These are phyloP conservation scores for Cynara cardunculus DNA, from an alignment of 129 eudicot genomes.

Conservation along the genomic window DNA sequence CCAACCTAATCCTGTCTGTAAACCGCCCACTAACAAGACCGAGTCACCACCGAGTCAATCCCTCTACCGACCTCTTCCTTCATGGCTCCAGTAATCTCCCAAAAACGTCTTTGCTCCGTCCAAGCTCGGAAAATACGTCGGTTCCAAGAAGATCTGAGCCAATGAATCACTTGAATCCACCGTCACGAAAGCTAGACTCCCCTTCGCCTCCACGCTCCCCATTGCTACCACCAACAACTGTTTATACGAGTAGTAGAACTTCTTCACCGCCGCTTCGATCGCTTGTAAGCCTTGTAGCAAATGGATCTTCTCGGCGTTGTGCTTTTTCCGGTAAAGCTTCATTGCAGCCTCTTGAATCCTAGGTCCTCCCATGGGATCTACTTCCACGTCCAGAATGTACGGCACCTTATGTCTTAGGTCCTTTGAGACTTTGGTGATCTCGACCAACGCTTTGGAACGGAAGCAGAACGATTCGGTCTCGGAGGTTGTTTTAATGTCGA, in stretches of 20 bases:
- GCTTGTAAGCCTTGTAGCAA: constrained; percentile 77
- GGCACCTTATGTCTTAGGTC: constrained; percentile 82
- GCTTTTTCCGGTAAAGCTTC: constrained; percentile 58
- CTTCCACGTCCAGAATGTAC: constrained; percentile 66
- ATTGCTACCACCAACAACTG: constrained; percentile 62
- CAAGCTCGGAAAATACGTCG: constrained; percentile 92
- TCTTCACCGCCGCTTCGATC: constrained; percentile 72
- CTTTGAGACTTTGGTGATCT: constrained; percentile 52
- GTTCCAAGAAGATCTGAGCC: constrained; percentile 65
- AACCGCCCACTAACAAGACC: constrained; percentile 10
- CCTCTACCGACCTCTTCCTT: constrained; percentile 8
- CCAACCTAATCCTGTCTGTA: constrained; percentile 38
- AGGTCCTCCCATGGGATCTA: constrained; percentile 93
- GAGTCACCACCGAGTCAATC: constrained; percentile 10
- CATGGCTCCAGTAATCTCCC: constrained; percentile 68
- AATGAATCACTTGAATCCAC: constrained; percentile 52
- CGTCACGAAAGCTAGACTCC: constrained; percentile 30
- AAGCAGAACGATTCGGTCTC: constrained; percentile 68
- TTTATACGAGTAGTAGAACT: constrained; percentile 64
- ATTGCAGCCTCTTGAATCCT: constrained; percentile 80
- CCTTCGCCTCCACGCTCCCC: constrained; percentile 84
- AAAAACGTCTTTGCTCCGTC: constrained; percentile 92
- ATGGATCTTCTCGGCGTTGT: constrained; percentile 47
- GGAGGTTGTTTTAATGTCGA: constrained; percentile 45
- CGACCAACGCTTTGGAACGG: constrained; percentile 54